Base-by-base conservation (phyloP, 768 basidiomycete species). In the Tubosaeta brunneosetosa region DNA sequence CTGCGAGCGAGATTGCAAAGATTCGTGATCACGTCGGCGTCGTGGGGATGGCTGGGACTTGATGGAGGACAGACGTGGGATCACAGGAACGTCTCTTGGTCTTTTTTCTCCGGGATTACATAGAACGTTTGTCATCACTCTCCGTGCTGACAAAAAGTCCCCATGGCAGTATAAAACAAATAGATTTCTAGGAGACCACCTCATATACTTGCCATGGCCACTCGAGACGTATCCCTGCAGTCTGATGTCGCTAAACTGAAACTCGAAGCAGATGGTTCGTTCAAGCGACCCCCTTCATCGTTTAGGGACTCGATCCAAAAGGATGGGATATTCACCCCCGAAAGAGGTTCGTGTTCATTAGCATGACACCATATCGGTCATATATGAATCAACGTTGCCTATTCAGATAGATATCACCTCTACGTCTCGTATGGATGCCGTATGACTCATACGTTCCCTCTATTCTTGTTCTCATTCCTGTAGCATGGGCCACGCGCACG, bases 401-500 rank as follows among this genome's bases (percentile, higher is more conserved):
- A 17, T 48, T 46, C 42, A 92, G 92, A 83, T 53, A 85, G 94
- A 44, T 97, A 97, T 67, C 89, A 90, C 60, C 88, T 95, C 59
- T 95, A 91, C 61, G 89, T 97, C 53, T 88, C 87, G 4, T 83
- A 84, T 57, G 83, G 87, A 2, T 97, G 93, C 62, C 92, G 88
- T 91, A 57, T 66, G 86, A 58, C 27, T 26, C 2, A 1, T 22
- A 22, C n/a, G 14, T 17, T 17, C 2, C n/a, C 32, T 32, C 14
- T 19, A 5, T n/a, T 12, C 1, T 26, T 3, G 1, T 38, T 26
- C 27, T 22, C 10, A 22, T 31, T 25, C 40, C 26, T 12, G 12
- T 44, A 90, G 88, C 95, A 10, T 98, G 94, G 95, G 95, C 95
- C 0, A 91, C 92, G 26, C 80, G 95, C 58, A 82, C 94, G 4